phyloP scores from a whole-genome alignment of 495 filamentous ascomycete species.

The Aspergillus saccharolyticus region DNA sequence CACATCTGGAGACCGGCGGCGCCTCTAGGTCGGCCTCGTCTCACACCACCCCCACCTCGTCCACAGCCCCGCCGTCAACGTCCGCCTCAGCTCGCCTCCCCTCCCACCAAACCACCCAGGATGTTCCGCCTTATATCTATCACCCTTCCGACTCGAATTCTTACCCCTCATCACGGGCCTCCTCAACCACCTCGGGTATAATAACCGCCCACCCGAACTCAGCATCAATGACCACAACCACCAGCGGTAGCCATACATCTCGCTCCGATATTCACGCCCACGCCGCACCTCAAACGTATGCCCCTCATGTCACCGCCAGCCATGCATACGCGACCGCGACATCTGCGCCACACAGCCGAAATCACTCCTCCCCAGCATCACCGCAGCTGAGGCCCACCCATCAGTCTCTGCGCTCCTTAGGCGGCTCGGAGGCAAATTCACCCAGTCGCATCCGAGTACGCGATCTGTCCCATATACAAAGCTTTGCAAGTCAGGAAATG shows the following conservation, averaged over 20 bases:
- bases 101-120: constrained; percentile 26
- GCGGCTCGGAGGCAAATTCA: constrained; percentile 54
- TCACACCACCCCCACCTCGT: constrained; percentile 39
- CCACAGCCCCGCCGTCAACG: constrained; percentile 36
- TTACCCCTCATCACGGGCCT: constrained; percentile 23
- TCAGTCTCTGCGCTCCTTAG: constrained; percentile 45
- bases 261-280: constrained; percentile 17
- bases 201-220: constrained; percentile 18
- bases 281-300: constrained; percentile 20
- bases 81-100: constrained; percentile 34
- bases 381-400: constrained; percentile 50
- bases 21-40: constrained; percentile 36
- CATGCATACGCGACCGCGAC: constrained; percentile 11
- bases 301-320: constrained; percentile 8
- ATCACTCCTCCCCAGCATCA: constrained; percentile 44
- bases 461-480: constrained; percentile 83
- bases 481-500: constrained; percentile 72
- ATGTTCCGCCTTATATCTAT: constrained; percentile 41
- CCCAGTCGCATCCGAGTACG: constrained; percentile 76
- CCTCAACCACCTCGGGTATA: constrained; percentile 26
- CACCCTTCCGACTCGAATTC: constrained; percentile 24
- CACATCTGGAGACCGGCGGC: constrained; percentile 23
- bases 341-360: constrained; percentile 13
- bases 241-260: constrained; percentile 21
- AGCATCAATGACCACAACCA: constrained; percentile 30